These are phyloP conservation scores for Ceratobasidium sp. DNA, from an alignment of 1,284 basidiomycete genomes.

Conservation along the genomic window DNA sequence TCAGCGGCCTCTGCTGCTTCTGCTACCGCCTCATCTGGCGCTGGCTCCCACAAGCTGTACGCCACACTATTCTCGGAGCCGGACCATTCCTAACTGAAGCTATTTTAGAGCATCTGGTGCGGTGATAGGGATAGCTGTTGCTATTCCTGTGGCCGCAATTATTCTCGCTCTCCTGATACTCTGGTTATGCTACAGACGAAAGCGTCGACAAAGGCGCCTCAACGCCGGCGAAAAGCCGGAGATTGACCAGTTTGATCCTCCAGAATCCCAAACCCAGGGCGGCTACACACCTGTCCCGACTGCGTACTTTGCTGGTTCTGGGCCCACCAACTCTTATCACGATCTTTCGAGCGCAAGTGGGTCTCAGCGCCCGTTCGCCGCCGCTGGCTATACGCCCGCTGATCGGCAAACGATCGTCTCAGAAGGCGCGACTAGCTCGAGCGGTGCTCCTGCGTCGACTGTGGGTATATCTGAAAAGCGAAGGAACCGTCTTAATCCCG, in stretches of 20 bases:
- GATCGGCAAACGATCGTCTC: conserved; percentile 21
- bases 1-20: not conserved
- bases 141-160: not conserved
- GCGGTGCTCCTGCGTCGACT: not conserved
- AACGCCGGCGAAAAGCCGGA: conserved; percentile 19
- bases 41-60: not conserved
- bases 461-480: conserved; percentile 25
- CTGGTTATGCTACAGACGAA: conserved; percentile 39
- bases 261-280: not conserved
- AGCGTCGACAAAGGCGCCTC: not conserved
- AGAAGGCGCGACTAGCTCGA: not conserved
- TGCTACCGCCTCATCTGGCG: not conserved
- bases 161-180: conserved; percentile 6
- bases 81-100: not conserved
- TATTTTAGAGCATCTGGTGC: conserved; percentile 13
- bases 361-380: not conserved
- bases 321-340: not conserved
- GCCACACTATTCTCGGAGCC: not conserved
- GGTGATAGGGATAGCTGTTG: conserved; percentile 28
- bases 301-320: not conserved
- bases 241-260: conserved; percentile 21
- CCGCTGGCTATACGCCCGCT: not conserved
- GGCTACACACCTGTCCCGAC: conserved; percentile 26
- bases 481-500: conserved; percentile 22
- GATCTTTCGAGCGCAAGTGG: conserved; percentile 20